Conservation (phyloP, 129 eudicot genomes). For the Mikania micrantha region DNA sequence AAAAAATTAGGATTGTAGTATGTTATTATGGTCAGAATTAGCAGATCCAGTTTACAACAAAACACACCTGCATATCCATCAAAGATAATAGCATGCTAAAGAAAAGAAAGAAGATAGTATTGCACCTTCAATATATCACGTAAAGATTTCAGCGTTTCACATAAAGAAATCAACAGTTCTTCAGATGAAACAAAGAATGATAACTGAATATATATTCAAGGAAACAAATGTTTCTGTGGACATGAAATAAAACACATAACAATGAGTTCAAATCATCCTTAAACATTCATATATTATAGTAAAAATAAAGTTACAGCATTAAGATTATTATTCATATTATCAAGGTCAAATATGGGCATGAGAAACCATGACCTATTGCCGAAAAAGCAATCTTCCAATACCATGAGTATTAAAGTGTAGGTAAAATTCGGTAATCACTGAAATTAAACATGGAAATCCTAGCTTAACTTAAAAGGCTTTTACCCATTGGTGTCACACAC, state of each 20-base stretch:
- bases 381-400: conserved; percentile 4
- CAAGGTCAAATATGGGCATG: no score
- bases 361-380: neutral
- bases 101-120: conserved; percentile 11
- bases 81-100: neutral
- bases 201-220: conserved; percentile 48
- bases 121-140: conserved; percentile 79
- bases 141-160: conserved; percentile 77
- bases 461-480: conserved; percentile 31
- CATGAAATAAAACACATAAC: neutral
- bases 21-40: neutral
- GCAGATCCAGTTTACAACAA: neutral
- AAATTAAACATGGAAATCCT: neutral
- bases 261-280: neutral
- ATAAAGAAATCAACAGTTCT: conserved; percentile 68
- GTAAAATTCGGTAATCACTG: neutral
- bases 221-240: conserved; percentile 1
- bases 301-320: conserved; percentile 69
- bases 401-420: neutral
- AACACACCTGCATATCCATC: neutral
- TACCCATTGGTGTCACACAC: no score
- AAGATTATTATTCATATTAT: conserved; percentile 66
- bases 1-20: neutral
- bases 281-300: neutral
- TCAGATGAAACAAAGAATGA: conserved; percentile 71